Evolutionary conservation across 2,329 filamentous ascomycete species (phyloP), one percentile per base, ranked within the genome.

Genomic region (Cladophialophora carrionii): DNA sequence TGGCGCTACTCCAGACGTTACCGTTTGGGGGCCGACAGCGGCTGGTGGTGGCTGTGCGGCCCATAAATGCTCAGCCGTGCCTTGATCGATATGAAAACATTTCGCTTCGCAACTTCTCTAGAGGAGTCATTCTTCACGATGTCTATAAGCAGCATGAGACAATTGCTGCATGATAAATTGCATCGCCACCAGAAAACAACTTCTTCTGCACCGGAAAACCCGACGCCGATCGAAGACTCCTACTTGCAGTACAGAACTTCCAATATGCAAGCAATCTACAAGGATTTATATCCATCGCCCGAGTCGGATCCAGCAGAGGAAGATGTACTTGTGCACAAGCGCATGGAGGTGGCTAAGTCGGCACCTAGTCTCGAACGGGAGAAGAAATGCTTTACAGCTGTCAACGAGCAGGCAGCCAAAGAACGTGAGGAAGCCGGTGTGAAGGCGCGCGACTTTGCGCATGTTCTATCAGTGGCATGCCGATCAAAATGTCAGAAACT

Each of bases 191-290:
- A 26, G 24, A 17, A 10, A 17, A 2, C n/a, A 12, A 17, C 7
- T 7, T 10, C 8, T n/a, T 17, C 34, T 2, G 17, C 29, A 10
- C n/a, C 17, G 32, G 46, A 60, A 24, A 17, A 26, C 14, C 14
- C 57, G 20, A 9, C 24, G 3, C 20, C 31, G 8, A n/a, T 60
- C 57, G 49, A 32, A 8, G 24, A 34, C 20, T 52, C 22, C 14
- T 60, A 53, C 12, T 31, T 37, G 46, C 57, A 60, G 14, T 60
- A 60, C 48, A 51, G 29, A 26, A 60, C 57, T 17, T 20, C 32
- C 29, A 60, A 60, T n/a, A 34, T 60, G 1, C 46, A 41, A 31
- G 37, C n/a, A 6, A 48, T 60, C 7, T 60, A 17, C 22, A 52
- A 29, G 20, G 57, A 60, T 20, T 41, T 52, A 12, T 60, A 53